Evolutionary conservation across 805 yeast species (phyloP), one percentile per base, ranked within the genome.

Genomic region (Candida lessepsii): DNA sequence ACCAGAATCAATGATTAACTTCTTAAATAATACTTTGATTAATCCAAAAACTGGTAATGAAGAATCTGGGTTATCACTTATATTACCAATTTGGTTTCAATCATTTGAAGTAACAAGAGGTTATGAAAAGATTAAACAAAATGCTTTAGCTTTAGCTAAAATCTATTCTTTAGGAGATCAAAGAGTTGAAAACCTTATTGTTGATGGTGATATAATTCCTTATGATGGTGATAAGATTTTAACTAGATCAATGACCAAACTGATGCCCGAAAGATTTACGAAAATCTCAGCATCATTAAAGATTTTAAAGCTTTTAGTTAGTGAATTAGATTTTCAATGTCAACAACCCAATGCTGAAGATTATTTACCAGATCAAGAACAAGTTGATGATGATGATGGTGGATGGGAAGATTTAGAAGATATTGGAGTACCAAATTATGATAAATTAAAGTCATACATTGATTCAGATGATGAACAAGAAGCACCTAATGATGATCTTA

Each of bases 91-190:
- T 37, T 93, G 98, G 98, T 73, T 91, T 35, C 78, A 77, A 18
- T 75, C 87, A 2, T 90, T 87, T 60, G 91, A 86, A 50, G 79
- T 83, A 2, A 76, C 90, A 28, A 71, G 91, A 44, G 96, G 97
- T 0, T 80, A 74, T 41, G 85, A 80, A 19, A 79, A 79, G 42
- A 87, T 90, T 35, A 71, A 76, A 46, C 78, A 70, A 31, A 79
- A 78, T 52, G 74, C 86, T n/a, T 56, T 75, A 20, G 96, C 96
- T 0, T 68, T 93, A 29, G 80, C 80, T 23, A 76, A 76, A 40
- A 65, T 93, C 1, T 88, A 72, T 52, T 66, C 76, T 20, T 61
- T 83, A n/a, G 65, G 73, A 14, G 86, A 83, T 44, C 54, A 65
- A 1, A 61, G 80, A 8, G 57, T 89, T 2, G 68, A 70, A 21